Conservation (phyloP, 2,329 filamentous ascomycete genomes). For the Calonectria naviculata region DNA sequence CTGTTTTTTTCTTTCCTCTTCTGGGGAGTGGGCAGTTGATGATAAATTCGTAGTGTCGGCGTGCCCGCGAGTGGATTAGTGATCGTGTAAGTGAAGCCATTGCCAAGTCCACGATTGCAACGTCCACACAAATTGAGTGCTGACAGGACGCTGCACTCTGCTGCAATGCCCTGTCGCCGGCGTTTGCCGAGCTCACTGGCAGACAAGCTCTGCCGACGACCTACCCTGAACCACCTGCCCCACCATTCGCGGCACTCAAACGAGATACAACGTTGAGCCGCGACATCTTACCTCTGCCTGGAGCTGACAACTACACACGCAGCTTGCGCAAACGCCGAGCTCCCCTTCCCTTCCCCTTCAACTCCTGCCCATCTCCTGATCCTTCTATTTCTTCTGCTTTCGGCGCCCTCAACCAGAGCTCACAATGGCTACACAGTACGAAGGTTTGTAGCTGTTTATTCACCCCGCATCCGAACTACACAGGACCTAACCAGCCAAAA, state of each 20-base stretch:
- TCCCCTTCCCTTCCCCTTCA: not conserved
- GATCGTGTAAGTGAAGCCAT: not conserved
- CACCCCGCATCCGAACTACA: slow-evolving; percentile 15
- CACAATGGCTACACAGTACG: slow-evolving; percentile 68
- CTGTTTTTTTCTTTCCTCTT: too few relatives aligned
- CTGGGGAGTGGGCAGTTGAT: not conserved
- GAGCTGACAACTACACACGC: slow-evolving; percentile 5
- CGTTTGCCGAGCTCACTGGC: not conserved
- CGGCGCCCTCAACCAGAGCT: not conserved
- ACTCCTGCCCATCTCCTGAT: not conserved
- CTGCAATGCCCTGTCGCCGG: not conserved
- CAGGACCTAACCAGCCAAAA: slow-evolving; percentile 15
- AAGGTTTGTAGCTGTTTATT: slow-evolving; percentile 52
- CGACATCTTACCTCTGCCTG: slow-evolving; percentile 23
- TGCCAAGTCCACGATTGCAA: not conserved
- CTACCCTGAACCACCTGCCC: not conserved
- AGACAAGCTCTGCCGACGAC: not conserved
- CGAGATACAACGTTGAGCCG: not conserved
- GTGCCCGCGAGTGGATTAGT: not conserved
- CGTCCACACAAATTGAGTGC: slow-evolving; percentile 11
- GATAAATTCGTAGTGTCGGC: not conserved
- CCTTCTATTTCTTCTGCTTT: not conserved
- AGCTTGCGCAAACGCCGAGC: not conserved
- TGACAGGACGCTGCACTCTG: not conserved
- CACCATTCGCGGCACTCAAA: not conserved